phyloP scores from a whole-genome alignment of 176 grass and related monocot genomes.

The Chrysopogon serrulatus region DNA sequence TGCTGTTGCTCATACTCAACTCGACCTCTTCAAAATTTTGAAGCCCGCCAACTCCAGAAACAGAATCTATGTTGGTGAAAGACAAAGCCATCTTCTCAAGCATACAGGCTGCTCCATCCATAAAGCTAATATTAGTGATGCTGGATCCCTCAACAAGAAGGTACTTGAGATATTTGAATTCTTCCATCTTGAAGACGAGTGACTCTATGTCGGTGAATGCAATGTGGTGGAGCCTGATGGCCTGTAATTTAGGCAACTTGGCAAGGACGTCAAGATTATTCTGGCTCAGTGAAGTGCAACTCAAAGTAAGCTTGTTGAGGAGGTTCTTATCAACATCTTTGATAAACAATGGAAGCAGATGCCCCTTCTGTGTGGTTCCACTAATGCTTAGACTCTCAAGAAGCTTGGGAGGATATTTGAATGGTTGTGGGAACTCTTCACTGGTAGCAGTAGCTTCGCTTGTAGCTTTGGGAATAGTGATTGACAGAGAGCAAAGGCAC shows the following conservation, averaged over 20 bases:
- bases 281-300: neutral
- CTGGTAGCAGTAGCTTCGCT: too few species aligned
- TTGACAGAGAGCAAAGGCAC: neutral
- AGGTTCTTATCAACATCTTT: neutral
- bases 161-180: neutral
- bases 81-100: neutral
- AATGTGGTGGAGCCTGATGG: neutral
- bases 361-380: neutral
- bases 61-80: neutral
- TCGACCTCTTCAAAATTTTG: neutral
- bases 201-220: neutral
- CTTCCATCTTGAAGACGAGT: neutral
- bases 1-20: too few species aligned
- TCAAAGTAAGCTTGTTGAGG: conserved; percentile 4
- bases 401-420: too few species aligned
- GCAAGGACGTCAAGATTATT: neutral
- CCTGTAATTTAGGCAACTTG: neutral
- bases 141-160: neutral
- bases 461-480: too few species aligned
- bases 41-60: neutral
- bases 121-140: neutral
- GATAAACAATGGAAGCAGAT: neutral
- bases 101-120: neutral
- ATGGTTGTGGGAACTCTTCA: too few species aligned
- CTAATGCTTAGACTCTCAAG: conserved; percentile 20